Evolutionary conservation across 1,139 yeast genomes (phyloP).

Genomic region (Wickerhamomyces sp.): DNA sequence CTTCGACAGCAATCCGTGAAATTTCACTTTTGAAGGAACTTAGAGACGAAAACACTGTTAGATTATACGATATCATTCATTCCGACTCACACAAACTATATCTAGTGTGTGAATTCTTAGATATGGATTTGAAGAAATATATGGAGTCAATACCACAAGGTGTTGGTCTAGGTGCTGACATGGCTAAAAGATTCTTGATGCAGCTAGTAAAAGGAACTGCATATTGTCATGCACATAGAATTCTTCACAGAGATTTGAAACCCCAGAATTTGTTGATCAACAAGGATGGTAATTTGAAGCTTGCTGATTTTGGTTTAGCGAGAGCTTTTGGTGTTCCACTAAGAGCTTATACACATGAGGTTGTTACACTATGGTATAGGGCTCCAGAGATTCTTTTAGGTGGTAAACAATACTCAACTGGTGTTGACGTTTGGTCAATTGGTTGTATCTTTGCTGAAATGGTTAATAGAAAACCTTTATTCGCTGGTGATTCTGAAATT

Average conservation of each 20-base stretch:
- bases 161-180: constrained; percentile 81
- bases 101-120: constrained; percentile 89
- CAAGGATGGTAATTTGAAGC: constrained; percentile 90
- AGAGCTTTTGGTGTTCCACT: constrained; percentile 96
- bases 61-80: constrained; percentile 91
- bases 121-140: constrained; percentile 90
- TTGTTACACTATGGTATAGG: constrained; percentile 96
- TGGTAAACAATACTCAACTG: constrained; percentile 95
- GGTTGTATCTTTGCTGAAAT: constrained; percentile 98
- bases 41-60: constrained; percentile 87
- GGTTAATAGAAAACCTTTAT: constrained; percentile 93
- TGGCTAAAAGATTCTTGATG: constrained; percentile 90
- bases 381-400: constrained; percentile 96
- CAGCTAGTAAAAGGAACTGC: constrained; percentile 90
- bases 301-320: constrained; percentile 97
- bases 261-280: constrained; percentile 94
- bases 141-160: constrained; percentile 96
- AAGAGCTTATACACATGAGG: constrained; percentile 95
- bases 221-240: constrained; percentile 93
- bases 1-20: constrained; percentile 96
- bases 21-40: constrained; percentile 90
- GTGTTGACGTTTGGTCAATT: constrained; percentile 98
- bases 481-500: constrained; percentile 97
- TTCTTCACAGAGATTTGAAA: constrained; percentile 91
- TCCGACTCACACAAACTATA: constrained; percentile 94